Base-by-base conservation (phyloP, 352 stramenopile species). In the Blastocystis sp. region DNA sequence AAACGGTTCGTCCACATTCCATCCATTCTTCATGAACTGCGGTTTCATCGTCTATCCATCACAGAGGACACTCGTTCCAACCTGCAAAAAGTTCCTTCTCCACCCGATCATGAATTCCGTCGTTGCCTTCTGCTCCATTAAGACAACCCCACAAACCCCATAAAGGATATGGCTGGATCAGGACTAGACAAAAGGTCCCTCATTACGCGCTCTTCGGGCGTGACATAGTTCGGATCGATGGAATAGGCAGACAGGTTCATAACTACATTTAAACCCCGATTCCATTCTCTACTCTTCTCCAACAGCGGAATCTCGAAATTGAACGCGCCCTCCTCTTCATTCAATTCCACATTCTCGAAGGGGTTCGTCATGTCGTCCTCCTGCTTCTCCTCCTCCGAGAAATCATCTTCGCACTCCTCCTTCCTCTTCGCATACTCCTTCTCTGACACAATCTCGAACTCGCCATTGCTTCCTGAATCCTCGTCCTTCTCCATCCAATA, bases 1-100 rank as follows among this genome's bases (percentile, higher is more conserved):
- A 69, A 66, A 70, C 28, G 52, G 9, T 53, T 84, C 74, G 38
- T 84, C 34, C 38, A 84, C n/a, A 66, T 70, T 84, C 74, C 74
- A 84, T n/a, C 74, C 74, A 38, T 38, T 14, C 23, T 84, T 84
- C 74, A 84, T 84, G 69, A 70, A 84, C 34, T 48, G 59, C 41
- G 74, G 74, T 11, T 67, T 61, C 74, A 84, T 84, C 48, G 48
- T 84, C 74, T 84, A 67, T 14, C 38, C 11, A 10, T 70, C 28
- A 84, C 28, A 56, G 7, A 43, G 2, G n/a, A 67, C 19, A 40
- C 1, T 23, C 7, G 1, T 48, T 7, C 61, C 5, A 69, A 84
- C 74, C 2, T 84, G 52, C 40, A 84, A 19, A 34, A 84, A 84
- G 53, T 84, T 66, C 56, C 69, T 84, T 69, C 74, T 67, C 74